Percentiles rank a stretch among this genome's conserved stretches.
Evolutionary conservation across 2,329 filamentous ascomycete species (phyloP).

Genomic region (Penicillium sp.): DNA sequence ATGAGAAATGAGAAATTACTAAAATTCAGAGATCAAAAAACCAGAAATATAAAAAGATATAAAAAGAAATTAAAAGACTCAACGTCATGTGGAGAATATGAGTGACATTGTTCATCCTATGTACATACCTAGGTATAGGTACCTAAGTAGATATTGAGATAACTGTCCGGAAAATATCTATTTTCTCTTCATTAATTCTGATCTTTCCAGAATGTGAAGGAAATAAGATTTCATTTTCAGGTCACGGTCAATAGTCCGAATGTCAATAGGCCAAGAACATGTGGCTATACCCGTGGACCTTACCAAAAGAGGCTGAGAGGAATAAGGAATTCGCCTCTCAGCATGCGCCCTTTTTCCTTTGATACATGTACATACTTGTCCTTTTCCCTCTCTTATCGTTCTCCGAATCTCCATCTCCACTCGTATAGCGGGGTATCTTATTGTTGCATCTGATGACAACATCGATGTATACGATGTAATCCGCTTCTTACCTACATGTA

Average conservation of each 20-base stretch:
- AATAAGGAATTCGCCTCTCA: neutral
- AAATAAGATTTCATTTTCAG: neutral
- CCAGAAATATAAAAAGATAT: neutral
- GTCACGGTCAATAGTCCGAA: neutral
- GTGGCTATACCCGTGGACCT: neutral
- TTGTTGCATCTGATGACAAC: slow-evolving; percentile 6
- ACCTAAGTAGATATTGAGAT: neutral
- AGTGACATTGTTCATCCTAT: neutral
- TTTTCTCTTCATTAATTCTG: neutral
- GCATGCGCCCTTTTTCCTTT: neutral
- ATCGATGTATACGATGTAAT: neutral
- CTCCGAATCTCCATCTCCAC: neutral
- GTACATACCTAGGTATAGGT: too few relatives aligned
- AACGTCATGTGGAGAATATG: neutral
- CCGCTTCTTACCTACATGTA: too few relatives aligned
- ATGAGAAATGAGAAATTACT: neutral
- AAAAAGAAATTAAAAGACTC: neutral
- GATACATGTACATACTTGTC: neutral
- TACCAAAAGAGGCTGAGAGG: neutral
- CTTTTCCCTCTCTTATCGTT: neutral
- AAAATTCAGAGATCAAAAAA: neutral
- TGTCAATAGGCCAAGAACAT: neutral
- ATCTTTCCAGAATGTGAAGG: neutral
- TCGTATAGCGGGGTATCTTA: neutral
- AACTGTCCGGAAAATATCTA: neutral